These are phyloP conservation scores for Paecilomyces formosus DNA, from an alignment of 2,329 filamentous ascomycete genomes.

Conservation along the genomic window DNA sequence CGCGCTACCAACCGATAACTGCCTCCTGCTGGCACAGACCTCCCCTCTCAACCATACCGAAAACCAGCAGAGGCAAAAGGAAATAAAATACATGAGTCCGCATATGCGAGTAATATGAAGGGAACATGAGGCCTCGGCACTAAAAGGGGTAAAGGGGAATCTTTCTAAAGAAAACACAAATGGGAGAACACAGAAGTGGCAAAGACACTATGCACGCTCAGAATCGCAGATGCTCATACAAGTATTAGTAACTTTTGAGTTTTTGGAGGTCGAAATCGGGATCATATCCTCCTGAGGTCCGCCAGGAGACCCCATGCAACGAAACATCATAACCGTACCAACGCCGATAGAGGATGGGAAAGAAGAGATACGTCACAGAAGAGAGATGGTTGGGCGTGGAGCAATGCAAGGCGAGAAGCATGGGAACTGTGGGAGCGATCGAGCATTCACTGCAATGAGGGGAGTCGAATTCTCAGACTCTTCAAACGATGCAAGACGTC, in stretches of 20 bases:
- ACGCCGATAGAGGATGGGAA: slow-evolving; percentile 18
- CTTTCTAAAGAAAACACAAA: slow-evolving; percentile 8
- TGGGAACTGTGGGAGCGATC: neutral
- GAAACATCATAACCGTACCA: slow-evolving; percentile 29
- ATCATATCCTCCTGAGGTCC: neutral
- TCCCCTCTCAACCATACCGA: neutral
- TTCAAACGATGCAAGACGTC: slow-evolving; percentile 7
- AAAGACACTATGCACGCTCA: slow-evolving; percentile 30
- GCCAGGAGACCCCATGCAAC: neutral
- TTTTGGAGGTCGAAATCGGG: slow-evolving; percentile 5
- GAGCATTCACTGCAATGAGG: neutral
- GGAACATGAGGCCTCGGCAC: neutral
- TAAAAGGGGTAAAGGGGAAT: slow-evolving; percentile 1
- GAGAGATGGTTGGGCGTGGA: neutral
- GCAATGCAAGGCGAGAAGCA: slow-evolving; percentile 2
- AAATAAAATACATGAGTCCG: slow-evolving; percentile 10
- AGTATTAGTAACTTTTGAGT: slow-evolving; percentile 16
- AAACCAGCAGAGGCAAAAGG: neutral
- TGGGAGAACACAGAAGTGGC: slow-evolving; percentile 14
- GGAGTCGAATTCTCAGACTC: neutral
- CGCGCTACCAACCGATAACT: neutral
- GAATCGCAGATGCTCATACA: slow-evolving; percentile 23
- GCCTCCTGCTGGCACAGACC: neutral
- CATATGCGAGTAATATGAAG: neutral
- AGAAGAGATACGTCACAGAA: slow-evolving; percentile 5